A percentile compares a stretch with the other conserved stretches of the same genome.
phyloP scores from a whole-genome alignment of 768 basidiomycete genomes.

The Mycena polygramma region DNA sequence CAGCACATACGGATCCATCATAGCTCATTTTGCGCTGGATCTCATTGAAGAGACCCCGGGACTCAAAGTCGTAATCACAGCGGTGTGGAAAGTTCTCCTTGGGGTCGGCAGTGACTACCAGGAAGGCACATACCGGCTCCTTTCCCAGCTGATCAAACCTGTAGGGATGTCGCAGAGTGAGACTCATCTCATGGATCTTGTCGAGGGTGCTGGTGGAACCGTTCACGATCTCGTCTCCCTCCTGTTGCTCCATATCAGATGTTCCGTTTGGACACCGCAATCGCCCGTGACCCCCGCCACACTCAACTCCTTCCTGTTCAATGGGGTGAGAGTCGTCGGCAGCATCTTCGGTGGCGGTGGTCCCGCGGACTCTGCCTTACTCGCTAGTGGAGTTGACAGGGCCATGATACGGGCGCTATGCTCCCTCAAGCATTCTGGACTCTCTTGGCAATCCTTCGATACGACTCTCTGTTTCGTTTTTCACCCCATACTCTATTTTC shows the following conservation, averaged over 20 bases:
- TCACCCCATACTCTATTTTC: constrained; percentile 10
- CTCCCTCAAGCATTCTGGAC: constrained; percentile 11
- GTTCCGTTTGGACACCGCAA: constrained; percentile 16
- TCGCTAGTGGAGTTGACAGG: constrained; percentile 12
- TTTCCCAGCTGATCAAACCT: constrained; percentile 16
- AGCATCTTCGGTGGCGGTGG: not conserved
- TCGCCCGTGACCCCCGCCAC: constrained; percentile 10
- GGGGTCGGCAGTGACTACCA: constrained; percentile 15
- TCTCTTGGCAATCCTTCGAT: constrained; percentile 6
- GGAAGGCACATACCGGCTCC: constrained; percentile 16
- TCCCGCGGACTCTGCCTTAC: constrained; percentile 14
- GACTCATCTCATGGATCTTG: no score
- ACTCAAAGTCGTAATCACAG: constrained; percentile 15
- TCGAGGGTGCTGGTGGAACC: constrained; percentile 15
- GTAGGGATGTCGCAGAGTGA: no score
- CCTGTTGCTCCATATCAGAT: constrained; percentile 12
- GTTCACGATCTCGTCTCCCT: constrained; percentile 10
- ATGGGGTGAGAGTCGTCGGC: constrained; percentile 5
- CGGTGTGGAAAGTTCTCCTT: constrained; percentile 18
- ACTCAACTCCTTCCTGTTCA: constrained; percentile 5
- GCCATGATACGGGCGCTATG: constrained; percentile 10
- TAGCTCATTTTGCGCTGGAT: constrained; percentile 16
- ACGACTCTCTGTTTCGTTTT: constrained; percentile 21
- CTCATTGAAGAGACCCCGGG: constrained; percentile 9
- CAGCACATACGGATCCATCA: constrained; percentile 18